phyloP scores from a whole-genome alignment of 225 moss, liverwort and hornwort genomes.

The Ulota crispa region DNA sequence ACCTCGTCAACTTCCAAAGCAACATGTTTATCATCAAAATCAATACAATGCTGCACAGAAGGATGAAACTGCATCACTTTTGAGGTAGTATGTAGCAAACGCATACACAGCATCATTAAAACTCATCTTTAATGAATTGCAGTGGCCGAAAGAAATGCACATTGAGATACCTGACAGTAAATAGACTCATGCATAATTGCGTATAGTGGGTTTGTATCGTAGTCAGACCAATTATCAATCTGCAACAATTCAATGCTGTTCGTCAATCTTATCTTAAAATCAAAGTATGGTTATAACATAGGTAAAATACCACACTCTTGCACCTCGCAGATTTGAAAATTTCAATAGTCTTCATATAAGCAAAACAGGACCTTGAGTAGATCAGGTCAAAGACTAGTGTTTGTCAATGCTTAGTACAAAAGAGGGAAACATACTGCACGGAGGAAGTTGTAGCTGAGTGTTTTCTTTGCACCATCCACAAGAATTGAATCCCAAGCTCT shows the following conservation, averaged over 20 bases:
- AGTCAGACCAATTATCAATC: constrained; percentile 84
- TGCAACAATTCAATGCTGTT: constrained; percentile 33
- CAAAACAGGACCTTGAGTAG: constrained; percentile 9
- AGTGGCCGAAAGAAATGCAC: background rate
- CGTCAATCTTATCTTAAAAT: constrained; percentile 19
- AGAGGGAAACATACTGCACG: constrained; percentile 52
- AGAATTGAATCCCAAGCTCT: constrained; percentile 84
- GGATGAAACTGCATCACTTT: background rate
- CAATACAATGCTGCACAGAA: background rate
- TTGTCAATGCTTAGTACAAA: background rate
- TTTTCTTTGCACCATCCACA: constrained; percentile 68
- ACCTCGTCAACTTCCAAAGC: constrained; percentile 13
- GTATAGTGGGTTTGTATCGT: constrained; percentile 87
- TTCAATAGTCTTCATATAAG: background rate
- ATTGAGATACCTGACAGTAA: constrained; percentile 81
- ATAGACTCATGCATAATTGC: constrained; percentile 85
- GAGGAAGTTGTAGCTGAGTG: constrained; percentile 80
- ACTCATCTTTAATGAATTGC: constrained; percentile 4
- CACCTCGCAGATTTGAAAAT: constrained; percentile 5
- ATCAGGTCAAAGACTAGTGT: constrained; percentile 1
- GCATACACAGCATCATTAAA: background rate
- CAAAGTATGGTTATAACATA: background rate
- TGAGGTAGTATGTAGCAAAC: background rate
- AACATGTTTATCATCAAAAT: background rate
- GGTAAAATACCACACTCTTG: background rate